Percentiles rank a stretch among this genome's conserved stretches.
These are phyloP conservation scores for Amanita pallidorosea DNA, from an alignment of 768 basidiomycete species.

Conservation along the genomic window DNA sequence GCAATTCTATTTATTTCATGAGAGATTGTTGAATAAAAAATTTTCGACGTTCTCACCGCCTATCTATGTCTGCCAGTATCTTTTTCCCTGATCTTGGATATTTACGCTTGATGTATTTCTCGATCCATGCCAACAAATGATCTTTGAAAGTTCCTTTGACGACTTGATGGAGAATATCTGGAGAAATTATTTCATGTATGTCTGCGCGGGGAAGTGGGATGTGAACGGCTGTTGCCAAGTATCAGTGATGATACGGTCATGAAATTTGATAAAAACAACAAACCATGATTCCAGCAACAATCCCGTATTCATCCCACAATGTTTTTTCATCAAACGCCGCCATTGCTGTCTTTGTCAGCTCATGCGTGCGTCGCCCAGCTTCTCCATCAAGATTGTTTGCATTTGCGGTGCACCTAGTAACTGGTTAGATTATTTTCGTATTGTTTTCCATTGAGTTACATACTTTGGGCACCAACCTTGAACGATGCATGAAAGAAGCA, in stretches of 20 bases:
- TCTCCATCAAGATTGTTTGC: background rate
- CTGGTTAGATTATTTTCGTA: background rate
- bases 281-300: conserved; percentile 21
- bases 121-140: conserved; percentile 24
- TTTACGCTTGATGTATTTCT: conserved; percentile 9
- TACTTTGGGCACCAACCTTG: background rate
- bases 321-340: conserved; percentile 9
- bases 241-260: background rate
- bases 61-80: background rate
- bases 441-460: background rate
- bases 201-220: conserved; percentile 9
- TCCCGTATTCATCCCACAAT: conserved; percentile 22
- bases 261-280: conserved; percentile 7
- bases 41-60: background rate
- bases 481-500: background rate
- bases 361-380: background rate
- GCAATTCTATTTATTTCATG: conserved; percentile 4
- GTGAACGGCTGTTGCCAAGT: background rate
- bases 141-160: conserved; percentile 28
- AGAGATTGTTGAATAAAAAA: no score
- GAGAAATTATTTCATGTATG: conserved; percentile 21
- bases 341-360: conserved; percentile 9
- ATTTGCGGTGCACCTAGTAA: background rate
- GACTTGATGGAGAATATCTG: conserved; percentile 23
- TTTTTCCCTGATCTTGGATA: conserved; percentile 11